phyloP scores from a whole-genome alignment of 139 green algal species.

The Chlamydomonas incerta region DNA sequence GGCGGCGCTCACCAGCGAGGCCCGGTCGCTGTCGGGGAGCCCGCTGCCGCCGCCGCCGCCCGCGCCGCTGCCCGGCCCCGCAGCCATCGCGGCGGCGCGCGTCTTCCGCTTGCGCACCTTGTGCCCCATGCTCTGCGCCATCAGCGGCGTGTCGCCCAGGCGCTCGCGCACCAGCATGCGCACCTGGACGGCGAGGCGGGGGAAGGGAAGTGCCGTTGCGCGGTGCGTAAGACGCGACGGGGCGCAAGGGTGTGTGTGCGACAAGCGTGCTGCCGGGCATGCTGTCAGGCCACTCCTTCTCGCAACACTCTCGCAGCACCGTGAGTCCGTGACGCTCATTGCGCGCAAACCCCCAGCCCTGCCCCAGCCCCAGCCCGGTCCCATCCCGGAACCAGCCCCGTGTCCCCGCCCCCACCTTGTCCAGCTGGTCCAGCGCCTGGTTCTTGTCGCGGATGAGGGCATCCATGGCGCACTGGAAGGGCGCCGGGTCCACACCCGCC shows the following conservation, averaged over 20 bases:
- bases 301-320: no score
- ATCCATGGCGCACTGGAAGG: constrained; percentile 48
- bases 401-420: no score
- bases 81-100: neutral
- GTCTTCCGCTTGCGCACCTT: constrained; percentile 50
- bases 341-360: no score
- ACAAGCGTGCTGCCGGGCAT: no score
- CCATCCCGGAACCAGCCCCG: no score
- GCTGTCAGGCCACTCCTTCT: no score
- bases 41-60: neutral
- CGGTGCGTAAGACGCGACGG: no score
- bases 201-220: no score
- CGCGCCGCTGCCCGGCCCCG: neutral
- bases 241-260: no score
- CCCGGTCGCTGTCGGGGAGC: neutral
- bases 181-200: constrained; percentile 9
- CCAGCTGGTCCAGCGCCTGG: constrained; percentile 57
- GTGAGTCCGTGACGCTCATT: no score
- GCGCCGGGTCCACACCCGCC: constrained; percentile 39
- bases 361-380: no score
- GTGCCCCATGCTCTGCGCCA: constrained; percentile 24
- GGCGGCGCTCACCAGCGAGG: constrained; percentile 22
- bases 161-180: constrained; percentile 49
- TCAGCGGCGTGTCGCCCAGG: constrained; percentile 44
- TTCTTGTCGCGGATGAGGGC: constrained; percentile 63